A percentile compares a stretch with the other conserved stretches of the same genome.
Evolutionary conservation across 768 basidiomycete species (phyloP).

Genomic region (Sistotremastrum suecicum): DNA sequence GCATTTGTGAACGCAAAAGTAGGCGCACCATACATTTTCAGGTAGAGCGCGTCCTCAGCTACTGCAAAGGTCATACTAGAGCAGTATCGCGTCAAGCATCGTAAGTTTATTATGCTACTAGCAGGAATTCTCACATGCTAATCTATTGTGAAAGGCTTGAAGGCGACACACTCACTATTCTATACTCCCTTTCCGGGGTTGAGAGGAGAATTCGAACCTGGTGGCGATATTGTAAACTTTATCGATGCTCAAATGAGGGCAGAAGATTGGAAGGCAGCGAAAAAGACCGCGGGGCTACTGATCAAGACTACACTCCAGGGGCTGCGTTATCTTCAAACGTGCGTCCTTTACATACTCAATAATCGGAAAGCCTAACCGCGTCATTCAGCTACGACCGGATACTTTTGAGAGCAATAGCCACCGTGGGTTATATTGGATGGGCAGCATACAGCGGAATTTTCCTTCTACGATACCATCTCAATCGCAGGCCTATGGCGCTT

Average conservation of each 20-base stretch:
- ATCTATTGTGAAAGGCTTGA: conserved; percentile 32
- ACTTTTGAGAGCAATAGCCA: conserved; percentile 56
- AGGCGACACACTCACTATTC: conserved; percentile 38
- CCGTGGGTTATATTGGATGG: conserved; percentile 66
- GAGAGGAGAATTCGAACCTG: conserved; percentile 16
- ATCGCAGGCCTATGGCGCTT: background rate
- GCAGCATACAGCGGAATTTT: conserved; percentile 52
- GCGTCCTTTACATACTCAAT: conserved; percentile 8
- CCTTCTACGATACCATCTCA: background rate
- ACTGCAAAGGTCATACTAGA: conserved; percentile 45
- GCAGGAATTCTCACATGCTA: background rate
- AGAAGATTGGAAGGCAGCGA: conserved; percentile 34
- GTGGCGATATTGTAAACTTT: conserved; percentile 28
- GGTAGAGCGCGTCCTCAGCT: background rate
- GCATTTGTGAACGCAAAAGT: conserved; percentile 56
- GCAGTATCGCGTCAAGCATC: conserved; percentile 65
- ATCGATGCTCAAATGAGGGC: conserved; percentile 30
- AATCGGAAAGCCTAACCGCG: conserved; percentile 6
- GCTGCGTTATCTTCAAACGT: conserved; percentile 67
- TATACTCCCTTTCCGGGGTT: conserved; percentile 50
- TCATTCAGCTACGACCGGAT: conserved; percentile 48
- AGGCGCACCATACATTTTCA: background rate
- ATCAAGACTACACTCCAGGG: conserved; percentile 43
- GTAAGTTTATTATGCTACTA: conserved; percentile 22
- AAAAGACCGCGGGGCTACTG: conserved; percentile 19